Percentiles rank a stretch among this genome's conserved stretches.
phyloP scores from a whole-genome alignment of 2,329 filamentous ascomycete genomes.

The Tympanopsis confertula region DNA sequence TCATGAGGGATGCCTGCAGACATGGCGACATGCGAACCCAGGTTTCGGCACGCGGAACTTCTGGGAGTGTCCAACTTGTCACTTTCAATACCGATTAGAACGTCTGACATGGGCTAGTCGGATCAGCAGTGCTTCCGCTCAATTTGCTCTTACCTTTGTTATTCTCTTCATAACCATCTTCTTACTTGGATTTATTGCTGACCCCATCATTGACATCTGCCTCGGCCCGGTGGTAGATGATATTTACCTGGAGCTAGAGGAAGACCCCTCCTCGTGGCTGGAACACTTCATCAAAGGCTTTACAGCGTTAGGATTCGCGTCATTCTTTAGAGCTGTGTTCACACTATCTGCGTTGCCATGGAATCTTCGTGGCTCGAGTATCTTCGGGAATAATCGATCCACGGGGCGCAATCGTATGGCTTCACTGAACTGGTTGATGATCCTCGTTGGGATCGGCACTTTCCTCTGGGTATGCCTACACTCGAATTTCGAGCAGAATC shows the following conservation, averaged over 20 bases:
- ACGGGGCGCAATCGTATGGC: constrained; percentile 64
- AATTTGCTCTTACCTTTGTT: constrained; percentile 57
- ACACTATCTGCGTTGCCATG: constrained; percentile 65
- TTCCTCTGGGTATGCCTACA: constrained; percentile 55
- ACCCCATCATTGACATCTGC: constrained; percentile 84
- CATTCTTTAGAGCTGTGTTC: constrained; percentile 71
- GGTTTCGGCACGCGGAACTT: constrained; percentile 51
- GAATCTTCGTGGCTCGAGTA: constrained; percentile 54
- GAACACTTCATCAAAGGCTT: constrained; percentile 84
- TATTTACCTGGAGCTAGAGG: constrained; percentile 10
- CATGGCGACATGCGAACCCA: constrained; percentile 70
- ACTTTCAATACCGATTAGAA: constrained; percentile 69
- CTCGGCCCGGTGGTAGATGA: constrained; percentile 60
- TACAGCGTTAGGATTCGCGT: constrained; percentile 74
- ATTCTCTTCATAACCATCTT: constrained; percentile 69
- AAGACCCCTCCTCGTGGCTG: constrained; percentile 38
- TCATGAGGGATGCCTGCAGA: constrained; percentile 77
- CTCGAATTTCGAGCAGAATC: too few species aligned
- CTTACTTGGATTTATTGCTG: constrained; percentile 77
- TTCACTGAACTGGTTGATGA: constrained; percentile 66
- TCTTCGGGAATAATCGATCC: constrained; percentile 38
- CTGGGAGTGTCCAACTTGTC: constrained; percentile 80
- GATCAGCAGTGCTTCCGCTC: constrained; percentile 53
- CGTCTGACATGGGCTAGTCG: constrained; percentile 65
- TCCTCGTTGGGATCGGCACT: constrained; percentile 68